A percentile compares a stretch with the other conserved stretches of the same genome.
These are phyloP conservation scores for Adenanthera pavonina DNA, from an alignment of 306 rosid species.

Conservation along the genomic window DNA sequence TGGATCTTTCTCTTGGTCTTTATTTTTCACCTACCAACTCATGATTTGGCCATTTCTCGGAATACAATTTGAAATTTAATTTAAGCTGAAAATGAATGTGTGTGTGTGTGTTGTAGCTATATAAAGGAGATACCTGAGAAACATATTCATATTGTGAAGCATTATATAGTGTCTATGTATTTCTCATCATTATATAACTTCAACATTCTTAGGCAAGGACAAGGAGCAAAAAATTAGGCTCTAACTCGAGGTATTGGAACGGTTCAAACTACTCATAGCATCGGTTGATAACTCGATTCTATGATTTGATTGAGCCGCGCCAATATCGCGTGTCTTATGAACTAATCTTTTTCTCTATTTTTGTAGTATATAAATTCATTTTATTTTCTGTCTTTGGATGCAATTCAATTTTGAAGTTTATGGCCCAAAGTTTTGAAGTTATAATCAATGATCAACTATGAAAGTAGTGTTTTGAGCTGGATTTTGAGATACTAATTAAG, in stretches of 20 bases:
- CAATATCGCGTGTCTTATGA: conserved; percentile 47
- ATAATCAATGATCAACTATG: background rate
- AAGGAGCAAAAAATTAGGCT: background rate
- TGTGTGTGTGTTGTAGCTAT: background rate
- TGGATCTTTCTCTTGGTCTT: conserved; percentile 5
- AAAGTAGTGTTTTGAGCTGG: background rate
- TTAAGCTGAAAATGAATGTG: background rate
- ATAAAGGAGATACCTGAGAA: background rate
- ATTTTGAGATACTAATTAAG: background rate
- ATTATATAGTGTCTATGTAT: background rate
- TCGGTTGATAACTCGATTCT: conserved; percentile 28
- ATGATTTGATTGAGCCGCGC: conserved; percentile 58
- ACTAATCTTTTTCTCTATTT: no score
- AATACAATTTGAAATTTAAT: background rate
- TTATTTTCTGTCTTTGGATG: background rate
- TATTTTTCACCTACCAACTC: background rate
- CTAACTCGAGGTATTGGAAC: conserved; percentile 47
- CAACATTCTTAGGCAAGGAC: background rate
- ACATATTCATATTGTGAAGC: background rate
- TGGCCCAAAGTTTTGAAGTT: background rate
- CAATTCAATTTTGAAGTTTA: background rate
- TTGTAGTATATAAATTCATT: background rate
- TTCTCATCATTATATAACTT: background rate
- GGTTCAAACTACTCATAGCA: conserved; percentile 53
- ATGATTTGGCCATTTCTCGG: background rate